Base-by-base conservation (phyloP, 2,329 filamentous ascomycete genomes). In the Penicillium freii region DNA sequence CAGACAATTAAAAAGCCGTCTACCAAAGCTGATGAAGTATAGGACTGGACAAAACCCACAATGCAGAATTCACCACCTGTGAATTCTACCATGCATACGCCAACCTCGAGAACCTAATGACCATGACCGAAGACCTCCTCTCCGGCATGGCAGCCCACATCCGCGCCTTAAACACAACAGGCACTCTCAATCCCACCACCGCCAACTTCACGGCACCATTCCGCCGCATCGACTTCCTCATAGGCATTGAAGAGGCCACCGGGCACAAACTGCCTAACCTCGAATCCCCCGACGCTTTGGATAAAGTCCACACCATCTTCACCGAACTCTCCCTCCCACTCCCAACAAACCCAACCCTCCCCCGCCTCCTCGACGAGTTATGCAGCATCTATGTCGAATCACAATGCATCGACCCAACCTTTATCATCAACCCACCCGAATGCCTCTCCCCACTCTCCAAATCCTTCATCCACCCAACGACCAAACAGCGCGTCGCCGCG, bases 1-100 rank as follows among this genome's bases (percentile, higher is more conserved):
- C 3, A 33, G 2, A 34, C 6, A n/a, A 10, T 4, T 1, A 34
- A 27, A 21, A 13, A 42, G 8, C 0, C 23, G 11, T 39, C 29
- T 48, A 36, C 49, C 38, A 23, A 38, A 43, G 42, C 56, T 67
- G 40, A 66, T 25, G 13, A 43, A 29, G 15, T 19, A 34, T 38
- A 80, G 82, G 83, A 1, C 75, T 96, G 36, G 92, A 97, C 73
- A 84, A 84, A 31, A 96, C 91, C 0, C 94, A 99, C 73, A 99
- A 99, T 70, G 93, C 94, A 0, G 94, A 99, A 71, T 99, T 97
- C 76, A 94, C 90, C 44, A 97, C 91, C 59, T 97, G 93, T 79
- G 94, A 99, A 76, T 97, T 96, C 77, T 99, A 99, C 76, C 87
- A 89, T 60, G 88, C 92, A 3, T 95, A 92, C 68, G 86, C 88